phyloP scores from a whole-genome alignment of 257 asterid genomes.

The Solanum clarkiae region DNA sequence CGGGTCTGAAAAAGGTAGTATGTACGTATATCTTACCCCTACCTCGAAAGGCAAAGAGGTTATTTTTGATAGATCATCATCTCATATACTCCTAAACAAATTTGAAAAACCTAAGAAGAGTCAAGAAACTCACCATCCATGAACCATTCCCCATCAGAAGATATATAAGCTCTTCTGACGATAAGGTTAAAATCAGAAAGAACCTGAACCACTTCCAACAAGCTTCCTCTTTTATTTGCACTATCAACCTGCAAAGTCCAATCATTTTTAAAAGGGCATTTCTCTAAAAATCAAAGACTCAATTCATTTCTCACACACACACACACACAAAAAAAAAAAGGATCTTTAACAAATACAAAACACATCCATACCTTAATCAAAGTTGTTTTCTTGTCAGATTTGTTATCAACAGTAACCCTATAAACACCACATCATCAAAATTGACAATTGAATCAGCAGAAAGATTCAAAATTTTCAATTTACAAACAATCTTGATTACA shows the following conservation, averaged over 20 bases:
- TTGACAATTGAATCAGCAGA: background rate
- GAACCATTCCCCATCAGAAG: slow-evolving; percentile 95
- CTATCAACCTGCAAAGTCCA: slow-evolving; percentile 63
- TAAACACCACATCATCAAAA: background rate
- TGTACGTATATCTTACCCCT: background rate
- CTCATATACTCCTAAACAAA: background rate
- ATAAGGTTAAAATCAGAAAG: slow-evolving; percentile 73
- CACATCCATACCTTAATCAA: slow-evolving; percentile 30
- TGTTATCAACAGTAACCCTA: slow-evolving; percentile 42
- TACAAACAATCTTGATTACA: background rate
- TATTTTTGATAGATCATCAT: too few relatives aligned
- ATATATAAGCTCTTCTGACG: slow-evolving; percentile 72
- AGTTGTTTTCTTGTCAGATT: slow-evolving; percentile 36
- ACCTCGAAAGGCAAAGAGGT: background rate
- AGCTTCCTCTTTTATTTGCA: slow-evolving; percentile 75
- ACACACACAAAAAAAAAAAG: background rate
- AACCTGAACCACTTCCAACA: slow-evolving; percentile 83
- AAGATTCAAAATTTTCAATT: background rate
- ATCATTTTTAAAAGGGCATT: background rate
- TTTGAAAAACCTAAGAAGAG: background rate
- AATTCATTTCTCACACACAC: background rate
- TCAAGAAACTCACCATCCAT: slow-evolving; percentile 65
- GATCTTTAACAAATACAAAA: background rate
- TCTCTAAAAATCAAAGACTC: background rate
- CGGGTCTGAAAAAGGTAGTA: background rate